Base-by-base conservation (phyloP, 495 filamentous ascomycete genomes). In the Xylaria longipes region DNA sequence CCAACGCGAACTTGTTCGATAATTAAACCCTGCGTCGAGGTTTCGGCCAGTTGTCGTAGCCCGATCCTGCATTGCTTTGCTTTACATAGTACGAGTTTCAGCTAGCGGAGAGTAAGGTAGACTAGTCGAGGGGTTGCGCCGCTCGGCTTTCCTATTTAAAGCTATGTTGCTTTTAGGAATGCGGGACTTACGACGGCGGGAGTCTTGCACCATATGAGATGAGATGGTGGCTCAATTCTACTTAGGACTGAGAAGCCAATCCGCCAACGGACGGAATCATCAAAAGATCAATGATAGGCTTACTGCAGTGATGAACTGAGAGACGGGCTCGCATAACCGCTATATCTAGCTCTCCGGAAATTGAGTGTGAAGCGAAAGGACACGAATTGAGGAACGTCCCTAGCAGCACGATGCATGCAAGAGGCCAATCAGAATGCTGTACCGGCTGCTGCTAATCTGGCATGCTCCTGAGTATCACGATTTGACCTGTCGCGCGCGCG, bases 21-120 rank as follows among this genome's bases (percentile, higher is more conserved):
- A 45, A 45, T 29, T 48, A 45, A 45, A n/a, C 2, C 27, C 27
- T 45, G 20, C 45, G 64, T 66, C 31, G 2, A 37, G 43, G 33
- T 29, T 39, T 67, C 29, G 17, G 29, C 33, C 27, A n/a, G 29
- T 35, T 39, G 35, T 45, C 39, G 37, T 68, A 52, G 9, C 25
- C 63, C 57, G 12, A 70, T 31, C 68, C 68, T 70, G 68, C 68
- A 62, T 70, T 70, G 43, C 68, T 63, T 70, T 70, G 43, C 68
- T 63, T 50, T 46, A 68, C 29, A 60, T 60, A 60, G 57, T 37
- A 39, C 50, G 45, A 62, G 68, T 70, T 70, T 62, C 68, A 70
- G 68, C 57, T 70, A 43, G 41, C 31, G 11, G 35, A 25, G 54
- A 25, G 54, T 69, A 48, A 46, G 20, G 45, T 52, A 35, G 45